Percentiles rank a stretch among this genome's conserved stretches.
Conservation (phyloP, 257 asterid genomes). For the Solanum piurae region DNA sequence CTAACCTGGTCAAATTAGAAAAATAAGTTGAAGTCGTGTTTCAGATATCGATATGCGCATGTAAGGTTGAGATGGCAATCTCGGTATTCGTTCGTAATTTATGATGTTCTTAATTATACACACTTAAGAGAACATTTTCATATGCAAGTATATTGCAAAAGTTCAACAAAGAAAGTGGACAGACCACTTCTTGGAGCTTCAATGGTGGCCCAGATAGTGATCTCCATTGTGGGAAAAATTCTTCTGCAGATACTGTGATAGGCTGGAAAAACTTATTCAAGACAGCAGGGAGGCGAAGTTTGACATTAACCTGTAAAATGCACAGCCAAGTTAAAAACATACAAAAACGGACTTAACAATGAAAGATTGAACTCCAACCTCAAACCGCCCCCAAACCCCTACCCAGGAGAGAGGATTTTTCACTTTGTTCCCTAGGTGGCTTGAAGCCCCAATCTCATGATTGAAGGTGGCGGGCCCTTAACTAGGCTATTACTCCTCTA, state of each 20-base stretch:
- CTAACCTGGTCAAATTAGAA: slow-evolving; percentile 55
- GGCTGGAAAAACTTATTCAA: slow-evolving; percentile 82
- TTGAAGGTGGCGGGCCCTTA: background rate
- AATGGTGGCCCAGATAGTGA: slow-evolving; percentile 94
- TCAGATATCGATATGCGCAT: background rate
- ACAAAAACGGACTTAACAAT: background rate
- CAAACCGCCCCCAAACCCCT: background rate
- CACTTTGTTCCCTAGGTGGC: background rate
- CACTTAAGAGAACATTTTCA: background rate
- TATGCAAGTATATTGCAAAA: background rate
- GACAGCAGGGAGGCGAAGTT: slow-evolving; percentile 86
- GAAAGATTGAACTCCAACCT: background rate
- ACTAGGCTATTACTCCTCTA: background rate
- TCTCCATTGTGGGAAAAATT: slow-evolving; percentile 92
- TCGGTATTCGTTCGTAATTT: background rate
- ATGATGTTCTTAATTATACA: background rate
- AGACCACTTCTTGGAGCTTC: slow-evolving; percentile 95
- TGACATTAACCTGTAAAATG: slow-evolving; percentile 57
- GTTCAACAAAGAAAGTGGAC: slow-evolving; percentile 9
- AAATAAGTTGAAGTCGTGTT: background rate
- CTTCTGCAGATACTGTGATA: slow-evolving; percentile 66
- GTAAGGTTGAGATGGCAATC: background rate
- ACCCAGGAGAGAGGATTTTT: background rate
- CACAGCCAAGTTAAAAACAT: background rate
- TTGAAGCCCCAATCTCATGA: background rate